These are phyloP conservation scores for Chloranthus sessilifolius DNA, from an alignment of 164 flowering plant genomes.

Conservation along the genomic window DNA sequence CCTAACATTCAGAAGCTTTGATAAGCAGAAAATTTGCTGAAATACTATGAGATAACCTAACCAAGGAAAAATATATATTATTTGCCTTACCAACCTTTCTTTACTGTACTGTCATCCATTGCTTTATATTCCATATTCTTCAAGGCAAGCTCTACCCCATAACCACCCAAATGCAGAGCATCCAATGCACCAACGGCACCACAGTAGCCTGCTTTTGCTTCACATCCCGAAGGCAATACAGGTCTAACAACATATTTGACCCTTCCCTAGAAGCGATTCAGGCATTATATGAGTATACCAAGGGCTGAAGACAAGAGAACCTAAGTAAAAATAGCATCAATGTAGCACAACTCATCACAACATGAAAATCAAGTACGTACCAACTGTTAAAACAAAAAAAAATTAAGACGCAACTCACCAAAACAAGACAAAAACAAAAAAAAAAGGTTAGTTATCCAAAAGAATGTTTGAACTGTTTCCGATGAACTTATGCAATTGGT, in stretches of 20 bases:
- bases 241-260: slow-evolving; percentile 83
- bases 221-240: slow-evolving; percentile 86
- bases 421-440: too few species aligned
- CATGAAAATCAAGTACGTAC: background rate
- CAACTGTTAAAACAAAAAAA: background rate
- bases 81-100: slow-evolving; percentile 50
- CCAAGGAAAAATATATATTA: background rate
- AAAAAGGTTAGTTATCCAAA: too few species aligned
- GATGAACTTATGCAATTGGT: too few species aligned
- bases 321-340: background rate
- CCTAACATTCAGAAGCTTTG: too few species aligned
- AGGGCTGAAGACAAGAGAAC: slow-evolving; percentile 1
- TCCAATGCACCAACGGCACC: slow-evolving; percentile 74
- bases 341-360: background rate
- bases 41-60: background rate
- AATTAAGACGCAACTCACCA: too few species aligned
- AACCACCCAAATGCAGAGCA: slow-evolving; percentile 80
- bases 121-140: slow-evolving; percentile 99
- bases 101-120: slow-evolving; percentile 88
- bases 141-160: slow-evolving; percentile 97
- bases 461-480: too few species aligned
- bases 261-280: slow-evolving; percentile 51
- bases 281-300: slow-evolving; percentile 9
- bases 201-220: slow-evolving; percentile 45
- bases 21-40: background rate